Evolutionary conservation across 345 rosid species (phyloP).

Genomic region (Pelargonium nanum): DNA sequence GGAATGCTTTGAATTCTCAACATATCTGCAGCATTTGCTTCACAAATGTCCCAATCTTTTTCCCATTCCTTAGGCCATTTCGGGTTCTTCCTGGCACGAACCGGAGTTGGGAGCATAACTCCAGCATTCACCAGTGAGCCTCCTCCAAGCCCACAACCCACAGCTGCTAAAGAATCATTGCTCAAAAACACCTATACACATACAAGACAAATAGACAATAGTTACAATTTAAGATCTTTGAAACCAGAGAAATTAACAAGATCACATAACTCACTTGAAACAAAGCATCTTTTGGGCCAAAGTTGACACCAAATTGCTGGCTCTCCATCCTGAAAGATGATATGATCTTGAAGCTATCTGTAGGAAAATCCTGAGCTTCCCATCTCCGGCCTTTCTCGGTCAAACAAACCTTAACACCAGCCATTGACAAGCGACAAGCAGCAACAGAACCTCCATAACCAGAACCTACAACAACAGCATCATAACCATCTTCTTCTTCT

Average conservation of each 20-base stretch:
- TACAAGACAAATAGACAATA: too few relatives aligned
- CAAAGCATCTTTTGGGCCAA: slow-evolving; percentile 32
- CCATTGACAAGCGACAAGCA: slow-evolving; percentile 26
- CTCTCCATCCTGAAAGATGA: slow-evolving; percentile 24
- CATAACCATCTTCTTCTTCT: slow-evolving; percentile 23
- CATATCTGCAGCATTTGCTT: slow-evolving; percentile 34
- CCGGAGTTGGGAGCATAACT: slow-evolving; percentile 30
- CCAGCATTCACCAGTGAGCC: slow-evolving; percentile 36
- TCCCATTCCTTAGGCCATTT: slow-evolving; percentile 42
- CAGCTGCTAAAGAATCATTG: slow-evolving; percentile 28
- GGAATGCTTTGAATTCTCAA: slow-evolving; percentile 22
- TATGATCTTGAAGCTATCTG: slow-evolving; percentile 21
- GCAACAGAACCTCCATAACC: slow-evolving; percentile 42
- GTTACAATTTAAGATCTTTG: too few relatives aligned
- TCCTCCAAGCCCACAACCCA: slow-evolving; percentile 39
- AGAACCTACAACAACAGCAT: slow-evolving; percentile 36
- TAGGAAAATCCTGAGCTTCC: slow-evolving; percentile 35
- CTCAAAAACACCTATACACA: slow-evolving; percentile 17
- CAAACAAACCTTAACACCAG: slow-evolving; percentile 28
- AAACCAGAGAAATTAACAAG: too few relatives aligned
- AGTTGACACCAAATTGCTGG: slow-evolving; percentile 16
- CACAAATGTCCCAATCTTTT: slow-evolving; percentile 27
- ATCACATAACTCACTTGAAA: slow-evolving; percentile 19
- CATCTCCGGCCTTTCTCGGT: slow-evolving; percentile 35
- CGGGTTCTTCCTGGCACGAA: slow-evolving; percentile 22